A percentile compares a stretch with the other conserved stretches of the same genome.
phyloP scores from a whole-genome alignment of 75 land plant genomes.

The Cunninghamia lanceolata region DNA sequence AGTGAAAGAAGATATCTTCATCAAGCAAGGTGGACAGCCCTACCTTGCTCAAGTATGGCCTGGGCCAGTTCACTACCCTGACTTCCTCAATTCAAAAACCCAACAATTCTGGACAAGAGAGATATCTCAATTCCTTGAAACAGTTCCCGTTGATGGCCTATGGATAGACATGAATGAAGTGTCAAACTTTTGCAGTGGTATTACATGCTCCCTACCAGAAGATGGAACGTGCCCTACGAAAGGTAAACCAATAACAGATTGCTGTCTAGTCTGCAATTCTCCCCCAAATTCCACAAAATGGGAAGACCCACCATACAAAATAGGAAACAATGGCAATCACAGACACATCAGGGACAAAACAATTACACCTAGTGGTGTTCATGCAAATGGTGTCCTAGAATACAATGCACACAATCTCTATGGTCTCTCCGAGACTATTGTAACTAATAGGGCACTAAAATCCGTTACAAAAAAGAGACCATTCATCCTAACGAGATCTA shows the following conservation, averaged over 20 bases:
- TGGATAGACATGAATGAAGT: conserved; percentile 58
- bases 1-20: conserved; percentile 49
- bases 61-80: conserved; percentile 34
- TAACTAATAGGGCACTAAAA: conserved; percentile 28
- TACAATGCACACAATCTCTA: conserved; percentile 41
- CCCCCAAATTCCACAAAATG: conserved; percentile 14
- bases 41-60: conserved; percentile 81
- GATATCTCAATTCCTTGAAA: conserved; percentile 21
- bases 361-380: conserved; percentile 21
- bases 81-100: conserved; percentile 28
- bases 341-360: conserved; percentile 28
- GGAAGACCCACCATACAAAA: conserved; percentile 41
- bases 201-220: conserved; percentile 17
- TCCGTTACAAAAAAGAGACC: conserved; percentile 25
- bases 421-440: conserved; percentile 35
- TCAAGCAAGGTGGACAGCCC: conserved; percentile 48
- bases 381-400: conserved; percentile 31
- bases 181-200: conserved; percentile 39
- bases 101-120: conserved; percentile 32
- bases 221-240: conserved; percentile 14
- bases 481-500: conserved; percentile 38
- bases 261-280: conserved; percentile 31
- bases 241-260: conserved; percentile 10
- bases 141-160: conserved; percentile 41
- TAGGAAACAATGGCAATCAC: conserved; percentile 18